These are phyloP conservation scores for Aspergillus tamarii DNA, from an alignment of 2,329 filamentous ascomycete genomes.

Conservation along the genomic window DNA sequence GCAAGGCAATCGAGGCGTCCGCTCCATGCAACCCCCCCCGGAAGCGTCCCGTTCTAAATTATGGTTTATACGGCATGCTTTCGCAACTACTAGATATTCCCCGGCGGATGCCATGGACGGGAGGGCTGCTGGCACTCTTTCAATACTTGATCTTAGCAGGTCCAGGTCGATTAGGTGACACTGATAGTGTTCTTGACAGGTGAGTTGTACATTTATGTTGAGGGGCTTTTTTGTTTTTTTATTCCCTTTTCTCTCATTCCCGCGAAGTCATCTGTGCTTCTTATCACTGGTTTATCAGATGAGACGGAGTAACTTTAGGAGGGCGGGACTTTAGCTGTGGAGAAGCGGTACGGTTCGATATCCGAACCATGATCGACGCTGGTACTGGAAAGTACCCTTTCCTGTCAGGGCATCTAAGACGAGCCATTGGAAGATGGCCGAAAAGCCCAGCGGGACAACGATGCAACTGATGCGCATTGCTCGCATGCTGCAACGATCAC, in stretches of 20 bases:
- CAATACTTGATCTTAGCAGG: constrained; percentile 75
- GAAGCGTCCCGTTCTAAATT: constrained; percentile 70
- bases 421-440: constrained; percentile 26
- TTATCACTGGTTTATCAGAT: constrained; percentile 2
- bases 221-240: constrained; percentile 11
- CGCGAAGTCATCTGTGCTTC: constrained; percentile 1
- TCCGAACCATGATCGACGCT: constrained; percentile 38
- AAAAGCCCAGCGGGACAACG: constrained; percentile 20
- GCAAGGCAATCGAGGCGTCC: constrained; percentile 32
- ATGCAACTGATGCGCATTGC: constrained; percentile 38
- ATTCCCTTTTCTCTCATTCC: constrained; percentile 10
- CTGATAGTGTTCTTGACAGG: constrained; percentile 85
- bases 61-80: constrained; percentile 75
- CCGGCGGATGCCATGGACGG: constrained; percentile 87
- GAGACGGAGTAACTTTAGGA: constrained; percentile 9
- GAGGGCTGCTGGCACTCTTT: constrained; percentile 72
- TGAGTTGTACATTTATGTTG: constrained; percentile 58
- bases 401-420: constrained; percentile 15
- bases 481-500: constrained; percentile 64
- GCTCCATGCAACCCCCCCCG: constrained; percentile 34
- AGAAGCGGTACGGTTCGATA: constrained; percentile 33
- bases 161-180: constrained; percentile 73
- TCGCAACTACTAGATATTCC: constrained; percentile 74
- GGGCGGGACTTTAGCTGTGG: constrained; percentile 30
- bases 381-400: constrained; percentile 29